A percentile compares a stretch with the other conserved stretches of the same genome.
Evolutionary conservation across 1,284 basidiomycete genomes (phyloP).

Genomic region (Cutaneotrichosporon arboriforme): DNA sequence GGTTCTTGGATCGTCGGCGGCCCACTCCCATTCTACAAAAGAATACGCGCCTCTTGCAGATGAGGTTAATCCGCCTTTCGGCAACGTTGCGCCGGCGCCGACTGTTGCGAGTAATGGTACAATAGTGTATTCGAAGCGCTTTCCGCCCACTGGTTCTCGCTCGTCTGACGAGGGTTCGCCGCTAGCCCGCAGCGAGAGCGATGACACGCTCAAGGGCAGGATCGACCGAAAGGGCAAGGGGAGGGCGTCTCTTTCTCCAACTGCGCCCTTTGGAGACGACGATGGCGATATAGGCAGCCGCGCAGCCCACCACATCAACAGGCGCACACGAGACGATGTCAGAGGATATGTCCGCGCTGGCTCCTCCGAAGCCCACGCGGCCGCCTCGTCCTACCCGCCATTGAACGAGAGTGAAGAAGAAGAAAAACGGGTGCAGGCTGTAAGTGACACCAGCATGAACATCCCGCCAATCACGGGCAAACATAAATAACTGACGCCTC

Average conservation of each 20-base stretch:
- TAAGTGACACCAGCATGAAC: no score
- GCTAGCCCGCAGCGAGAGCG: conserved; percentile 14
- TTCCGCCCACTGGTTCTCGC: conserved; percentile 2
- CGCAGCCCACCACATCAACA: conserved; percentile 4
- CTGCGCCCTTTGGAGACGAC: conserved; percentile 6
- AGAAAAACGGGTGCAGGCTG: conserved; percentile 43
- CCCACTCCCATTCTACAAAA: conserved; percentile 11
- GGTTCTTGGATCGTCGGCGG: no score
- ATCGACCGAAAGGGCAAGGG: conserved; percentile 18
- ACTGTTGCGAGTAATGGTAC: conserved; percentile 34
- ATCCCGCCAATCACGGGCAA: no score
- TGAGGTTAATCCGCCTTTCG: conserved; percentile 33
- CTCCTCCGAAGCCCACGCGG: conserved; percentile 23
- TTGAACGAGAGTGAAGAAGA: conserved; percentile 40
- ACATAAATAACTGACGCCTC: conserved; percentile 4
- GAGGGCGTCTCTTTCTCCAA: neutral
- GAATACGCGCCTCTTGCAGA: conserved; percentile 39
- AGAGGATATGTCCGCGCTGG: neutral
- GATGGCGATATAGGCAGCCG: conserved; percentile 20
- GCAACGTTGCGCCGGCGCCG: conserved; percentile 24
- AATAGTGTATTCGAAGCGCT: conserved; percentile 28
- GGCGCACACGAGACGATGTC: conserved; percentile 7
- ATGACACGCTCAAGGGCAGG: conserved; percentile 26
- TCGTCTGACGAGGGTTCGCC: neutral
- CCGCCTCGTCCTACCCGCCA: conserved; percentile 33